phyloP scores from a whole-genome alignment of 768 basidiomycete species.

The Cystofilobasidium bisporidii region DNA sequence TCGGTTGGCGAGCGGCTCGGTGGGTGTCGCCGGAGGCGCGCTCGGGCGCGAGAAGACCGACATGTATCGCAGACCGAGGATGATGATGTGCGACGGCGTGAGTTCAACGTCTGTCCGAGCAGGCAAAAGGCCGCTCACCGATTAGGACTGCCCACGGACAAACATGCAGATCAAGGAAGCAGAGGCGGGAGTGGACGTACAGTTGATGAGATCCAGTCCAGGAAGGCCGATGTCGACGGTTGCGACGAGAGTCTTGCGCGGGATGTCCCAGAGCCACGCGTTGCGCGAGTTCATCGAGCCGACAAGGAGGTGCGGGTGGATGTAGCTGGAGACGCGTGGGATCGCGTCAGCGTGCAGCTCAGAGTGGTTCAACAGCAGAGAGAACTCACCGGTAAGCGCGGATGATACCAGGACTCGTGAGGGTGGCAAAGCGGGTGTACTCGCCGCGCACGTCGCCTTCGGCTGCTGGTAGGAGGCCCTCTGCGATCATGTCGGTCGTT shows the following conservation, averaged over 20 bases:
- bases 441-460: background rate
- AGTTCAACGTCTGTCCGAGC: background rate
- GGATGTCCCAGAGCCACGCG: conserved; percentile 1
- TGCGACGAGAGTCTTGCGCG: background rate
- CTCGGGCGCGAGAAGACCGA: background rate
- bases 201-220: background rate
- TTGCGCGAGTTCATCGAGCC: background rate
- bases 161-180: no score
- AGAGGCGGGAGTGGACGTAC: background rate
- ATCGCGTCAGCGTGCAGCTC: background rate
- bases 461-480: background rate
- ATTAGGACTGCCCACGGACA: no score
- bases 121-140: background rate
- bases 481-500: background rate
- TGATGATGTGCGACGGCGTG: conserved; percentile 2
- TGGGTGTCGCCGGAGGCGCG: background rate
- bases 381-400: background rate
- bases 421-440: background rate
- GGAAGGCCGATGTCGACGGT: background rate
- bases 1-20: background rate
- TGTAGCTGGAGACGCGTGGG: background rate
- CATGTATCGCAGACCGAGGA: background rate
- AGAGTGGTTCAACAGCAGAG: no score
- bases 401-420: background rate
- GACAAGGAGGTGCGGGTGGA: background rate